Evolutionary conservation across 2,329 filamentous ascomycete species (phyloP), one percentile per base, ranked within the genome.

Genomic region (Ophiocordyceps sinensis): DNA sequence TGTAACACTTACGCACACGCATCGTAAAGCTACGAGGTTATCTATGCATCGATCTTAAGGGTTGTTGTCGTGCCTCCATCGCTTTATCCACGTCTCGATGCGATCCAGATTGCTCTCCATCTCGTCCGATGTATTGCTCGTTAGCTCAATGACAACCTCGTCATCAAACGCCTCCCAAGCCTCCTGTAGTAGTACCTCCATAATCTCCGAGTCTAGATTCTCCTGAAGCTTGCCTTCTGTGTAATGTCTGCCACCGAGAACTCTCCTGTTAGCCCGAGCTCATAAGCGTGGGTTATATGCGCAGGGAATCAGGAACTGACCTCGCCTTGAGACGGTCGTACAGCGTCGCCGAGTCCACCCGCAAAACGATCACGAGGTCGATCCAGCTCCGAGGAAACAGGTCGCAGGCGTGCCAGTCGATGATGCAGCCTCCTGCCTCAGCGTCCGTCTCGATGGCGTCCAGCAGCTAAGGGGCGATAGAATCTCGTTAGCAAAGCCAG

Each of bases 381-480:
- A 98, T 82, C 85, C 88, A 93, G 55, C 82, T 82, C 57, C 83
- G 79, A 2, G 91, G 91, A 56, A 96, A 96, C 19, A 96, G 65
- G 54, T 96, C 91, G 65, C 89, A 96, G 2, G 88, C 89, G 63
- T 98, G 91, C 89, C 91, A 98, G 65, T 98, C 91, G 55, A 98
- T 83, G 51, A 98, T 78, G 60, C 78, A 85, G 17, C 91, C 91
- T 43, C 89, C 89, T 17, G 73, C 64, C 47, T 79, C 73, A 32
- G 85, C 73, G 45, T 91, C 81, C 43, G 84, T 75, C 64, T 96
- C 91, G 43, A 98, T 82, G 38, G 83, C 77, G 58, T 98, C 91
- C 19, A 98, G 72, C 28, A 98, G 66, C 79, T 87, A 51, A 29
- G 14, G 37, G 32, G 14, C 29, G 23, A 21, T 19, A 38, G 14